phyloP scores from a whole-genome alignment of 2,329 filamentous ascomycete genomes.

The Ophiostoma perfectum region DNA sequence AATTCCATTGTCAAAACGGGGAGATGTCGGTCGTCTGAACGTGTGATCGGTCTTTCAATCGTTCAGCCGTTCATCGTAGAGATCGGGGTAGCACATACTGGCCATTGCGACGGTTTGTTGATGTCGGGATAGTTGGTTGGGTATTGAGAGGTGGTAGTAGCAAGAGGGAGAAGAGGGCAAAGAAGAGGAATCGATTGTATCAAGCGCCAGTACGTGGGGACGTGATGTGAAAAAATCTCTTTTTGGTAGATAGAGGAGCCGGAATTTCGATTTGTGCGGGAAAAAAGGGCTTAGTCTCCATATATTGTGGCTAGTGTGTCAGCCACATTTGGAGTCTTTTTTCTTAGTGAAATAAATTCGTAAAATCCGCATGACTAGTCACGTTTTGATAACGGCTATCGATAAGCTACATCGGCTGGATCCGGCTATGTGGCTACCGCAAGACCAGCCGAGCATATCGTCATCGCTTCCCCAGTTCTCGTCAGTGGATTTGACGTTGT shows the following conservation, averaged over 20 bases:
- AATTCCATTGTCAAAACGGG: conserved; percentile 15
- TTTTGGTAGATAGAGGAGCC: conserved; percentile 19
- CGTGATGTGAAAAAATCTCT: conserved; percentile 26
- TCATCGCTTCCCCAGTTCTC: conserved; percentile 1
- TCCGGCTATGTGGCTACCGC: not conserved
- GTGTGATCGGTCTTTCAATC: conserved; percentile 4
- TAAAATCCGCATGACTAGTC: not conserved
- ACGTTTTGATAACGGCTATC: not conserved
- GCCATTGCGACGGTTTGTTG: conserved; percentile 57
- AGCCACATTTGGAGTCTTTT: not conserved
- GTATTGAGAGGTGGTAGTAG: conserved; percentile 24
- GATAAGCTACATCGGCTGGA: not conserved
- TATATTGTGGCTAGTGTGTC: conserved; percentile 19
- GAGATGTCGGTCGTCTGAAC: not conserved
- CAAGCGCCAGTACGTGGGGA: conserved; percentile 14
- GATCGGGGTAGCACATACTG: conserved; percentile 50
- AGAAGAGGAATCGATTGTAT: conserved; percentile 10
- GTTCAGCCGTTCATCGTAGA: conserved; percentile 6
- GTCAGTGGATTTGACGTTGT: not conserved
- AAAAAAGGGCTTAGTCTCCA: conserved; percentile 26
- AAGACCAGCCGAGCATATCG: conserved; percentile 1
- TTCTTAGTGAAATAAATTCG: not conserved
- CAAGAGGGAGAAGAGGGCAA: conserved; percentile 15
- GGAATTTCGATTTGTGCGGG: conserved; percentile 30
- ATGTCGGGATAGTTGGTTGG: conserved; percentile 25